These are phyloP conservation scores for Fusarium circinatum DNA, from an alignment of 2,329 filamentous ascomycete genomes.

Conservation along the genomic window DNA sequence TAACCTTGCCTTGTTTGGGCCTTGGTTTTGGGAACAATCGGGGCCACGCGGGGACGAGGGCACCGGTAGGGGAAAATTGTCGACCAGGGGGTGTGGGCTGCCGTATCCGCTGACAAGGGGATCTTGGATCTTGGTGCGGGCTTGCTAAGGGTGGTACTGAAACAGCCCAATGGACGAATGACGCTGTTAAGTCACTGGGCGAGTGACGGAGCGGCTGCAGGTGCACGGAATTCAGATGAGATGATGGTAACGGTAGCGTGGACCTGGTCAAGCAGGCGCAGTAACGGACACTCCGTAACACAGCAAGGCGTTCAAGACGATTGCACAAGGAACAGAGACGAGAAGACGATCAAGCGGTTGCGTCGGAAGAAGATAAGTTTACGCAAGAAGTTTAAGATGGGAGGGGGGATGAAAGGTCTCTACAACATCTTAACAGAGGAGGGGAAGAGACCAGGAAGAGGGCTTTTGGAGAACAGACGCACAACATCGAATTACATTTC, in stretches of 20 bases:
- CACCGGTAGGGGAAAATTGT: conserved; percentile 48
- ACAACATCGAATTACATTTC: conserved; percentile 40
- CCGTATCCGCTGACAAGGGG: conserved; percentile 46
- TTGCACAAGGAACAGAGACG: conserved; percentile 31
- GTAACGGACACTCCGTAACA: conserved; percentile 41
- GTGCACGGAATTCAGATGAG: conserved; percentile 42
- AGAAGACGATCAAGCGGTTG: conserved; percentile 16
- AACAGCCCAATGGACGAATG: conserved; percentile 46
- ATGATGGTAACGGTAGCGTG: conserved; percentile 42
- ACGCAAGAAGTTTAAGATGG: conserved; percentile 10
- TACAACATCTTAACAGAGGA: conserved; percentile 23
- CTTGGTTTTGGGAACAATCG: conserved; percentile 47
- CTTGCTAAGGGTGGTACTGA: conserved; percentile 45
- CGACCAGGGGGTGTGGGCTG: conserved; percentile 45
- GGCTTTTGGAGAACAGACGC: conserved; percentile 40
- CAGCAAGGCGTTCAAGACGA: conserved; percentile 36
- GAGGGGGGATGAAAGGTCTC: conserved; percentile 11
- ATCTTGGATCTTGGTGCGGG: conserved; percentile 46
- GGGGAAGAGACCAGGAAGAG: conserved; percentile 28
- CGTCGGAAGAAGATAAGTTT: conserved; percentile 20
- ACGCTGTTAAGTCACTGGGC: conserved; percentile 39
- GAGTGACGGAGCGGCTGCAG: conserved; percentile 44
- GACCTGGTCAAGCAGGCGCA: conserved; percentile 38
- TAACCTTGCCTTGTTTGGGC: conserved; percentile 48
- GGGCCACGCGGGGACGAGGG: conserved; percentile 47